Percentiles rank a stretch among this genome's conserved stretches.
phyloP scores from a whole-genome alignment of 176 grass and related monocot genomes.

The Zea luxurians region DNA sequence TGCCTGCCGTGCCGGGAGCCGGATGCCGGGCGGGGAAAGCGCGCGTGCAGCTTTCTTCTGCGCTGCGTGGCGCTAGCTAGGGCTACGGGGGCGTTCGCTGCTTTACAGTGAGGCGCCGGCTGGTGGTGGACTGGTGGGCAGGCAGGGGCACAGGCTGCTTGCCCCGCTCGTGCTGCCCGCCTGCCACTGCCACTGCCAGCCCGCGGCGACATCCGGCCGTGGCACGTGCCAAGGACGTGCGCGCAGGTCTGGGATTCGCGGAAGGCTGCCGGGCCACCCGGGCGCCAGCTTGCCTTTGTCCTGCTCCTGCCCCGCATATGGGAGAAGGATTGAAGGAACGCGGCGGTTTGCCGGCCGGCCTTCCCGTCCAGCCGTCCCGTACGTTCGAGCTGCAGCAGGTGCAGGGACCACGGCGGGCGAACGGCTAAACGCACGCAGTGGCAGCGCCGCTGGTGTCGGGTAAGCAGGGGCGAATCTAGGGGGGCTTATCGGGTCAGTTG shows the following conservation, averaged over 20 bases:
- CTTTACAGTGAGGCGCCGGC: conserved; percentile 45
- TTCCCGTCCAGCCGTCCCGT: neutral
- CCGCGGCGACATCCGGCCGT: conserved; percentile 10
- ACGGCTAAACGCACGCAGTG: neutral
- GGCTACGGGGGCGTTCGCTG: neutral
- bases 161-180: neutral
- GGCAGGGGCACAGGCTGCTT: neutral
- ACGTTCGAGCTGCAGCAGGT: neutral
- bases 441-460: neutral
- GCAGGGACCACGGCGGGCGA: neutral
- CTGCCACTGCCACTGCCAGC: neutral
- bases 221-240: conserved; percentile 30
- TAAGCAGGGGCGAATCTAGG: too few species aligned
- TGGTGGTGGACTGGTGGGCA: neutral
- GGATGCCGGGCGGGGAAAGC: neutral
- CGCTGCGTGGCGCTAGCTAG: neutral
- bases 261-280: conserved; percentile 16
- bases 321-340: conserved; percentile 22
- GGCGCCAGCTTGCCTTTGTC: neutral
- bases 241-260: conserved; percentile 11
- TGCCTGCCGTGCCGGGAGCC: neutral
- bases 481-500: too few species aligned
- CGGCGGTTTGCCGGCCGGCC: neutral
- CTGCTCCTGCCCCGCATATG: neutral
- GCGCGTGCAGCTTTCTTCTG: conserved; percentile 28